Percentiles rank a stretch among this genome's conserved stretches.
Evolutionary conservation across 768 basidiomycete species (phyloP).

Genomic region (Boletus subparvulus): DNA sequence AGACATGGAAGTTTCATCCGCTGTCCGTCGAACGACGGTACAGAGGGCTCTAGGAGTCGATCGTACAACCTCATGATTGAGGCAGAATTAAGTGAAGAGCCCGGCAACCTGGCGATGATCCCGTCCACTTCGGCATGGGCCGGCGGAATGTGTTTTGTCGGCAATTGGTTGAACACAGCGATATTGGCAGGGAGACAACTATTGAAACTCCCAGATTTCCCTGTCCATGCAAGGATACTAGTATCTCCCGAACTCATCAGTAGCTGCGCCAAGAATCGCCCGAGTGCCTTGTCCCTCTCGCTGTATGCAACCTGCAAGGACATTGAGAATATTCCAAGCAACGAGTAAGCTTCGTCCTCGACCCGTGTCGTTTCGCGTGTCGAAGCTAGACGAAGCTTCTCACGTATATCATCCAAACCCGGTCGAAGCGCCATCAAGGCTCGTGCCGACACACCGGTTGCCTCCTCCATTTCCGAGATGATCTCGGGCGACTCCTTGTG

Average conservation of each 20-base stretch:
- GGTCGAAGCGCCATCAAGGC: neutral
- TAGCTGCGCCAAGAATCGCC: neutral
- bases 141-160: neutral
- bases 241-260: neutral
- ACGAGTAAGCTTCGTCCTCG: neutral
- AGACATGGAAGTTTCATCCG: constrained; percentile 7
- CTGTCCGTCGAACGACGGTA: neutral
- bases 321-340: neutral
- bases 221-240: neutral
- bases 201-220: neutral
- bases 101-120: too few species aligned
- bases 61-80: neutral
- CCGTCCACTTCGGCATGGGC: too few species aligned
- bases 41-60: neutral
- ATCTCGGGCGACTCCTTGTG: neutral
- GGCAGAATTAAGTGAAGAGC: too few species aligned
- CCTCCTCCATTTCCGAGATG: neutral
- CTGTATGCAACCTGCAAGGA: neutral
- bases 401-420: neutral
- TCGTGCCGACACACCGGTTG: neutral
- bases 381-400: neutral
- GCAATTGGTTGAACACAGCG: neutral
- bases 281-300: neutral
- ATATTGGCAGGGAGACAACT: constrained; percentile 2
- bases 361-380: constrained; percentile 2